Evolutionary conservation across 2,329 filamentous ascomycete genomes (phyloP).

Genomic region (Penicillium sp.): DNA sequence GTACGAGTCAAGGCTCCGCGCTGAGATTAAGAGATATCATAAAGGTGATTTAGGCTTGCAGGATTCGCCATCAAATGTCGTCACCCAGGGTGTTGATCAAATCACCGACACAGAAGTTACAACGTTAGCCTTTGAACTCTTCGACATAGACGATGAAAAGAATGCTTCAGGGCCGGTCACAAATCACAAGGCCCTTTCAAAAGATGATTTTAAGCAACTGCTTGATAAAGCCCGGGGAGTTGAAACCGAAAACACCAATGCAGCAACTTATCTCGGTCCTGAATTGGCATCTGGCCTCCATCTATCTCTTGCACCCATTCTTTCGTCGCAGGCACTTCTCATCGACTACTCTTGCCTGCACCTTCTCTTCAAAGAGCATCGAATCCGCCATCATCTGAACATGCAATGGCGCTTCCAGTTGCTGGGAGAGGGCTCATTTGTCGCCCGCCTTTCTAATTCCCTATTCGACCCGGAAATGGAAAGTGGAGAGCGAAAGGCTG

Average conservation of each 20-base stretch:
- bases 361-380: conserved; percentile 72
- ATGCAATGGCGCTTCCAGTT: conserved; percentile 79
- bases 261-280: conserved; percentile 33
- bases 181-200: conserved; percentile 23
- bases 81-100: background rate
- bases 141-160: conserved; percentile 35
- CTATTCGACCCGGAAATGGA: conserved; percentile 82
- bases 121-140: conserved; percentile 32
- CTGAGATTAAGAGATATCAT: conserved; percentile 41
- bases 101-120: conserved; percentile 7
- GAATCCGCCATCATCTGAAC: conserved; percentile 67
- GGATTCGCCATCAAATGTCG: background rate
- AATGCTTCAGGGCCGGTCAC: conserved; percentile 26
- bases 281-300: conserved; percentile 54
- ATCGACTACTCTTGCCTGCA: conserved; percentile 74
- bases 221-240: conserved; percentile 26
- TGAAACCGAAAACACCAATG: conserved; percentile 11
- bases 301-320: conserved; percentile 72
- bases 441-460: conserved; percentile 73
- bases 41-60: conserved; percentile 28
- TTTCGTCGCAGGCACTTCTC: conserved; percentile 70
- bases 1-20: conserved; percentile 37
- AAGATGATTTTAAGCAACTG: conserved; percentile 31
- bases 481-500: conserved; percentile 70
- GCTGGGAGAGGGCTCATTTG: conserved; percentile 80